Evolutionary conservation across 2,329 filamentous ascomycete genomes (phyloP).

Genomic region (Trichophyton verrucosum): DNA sequence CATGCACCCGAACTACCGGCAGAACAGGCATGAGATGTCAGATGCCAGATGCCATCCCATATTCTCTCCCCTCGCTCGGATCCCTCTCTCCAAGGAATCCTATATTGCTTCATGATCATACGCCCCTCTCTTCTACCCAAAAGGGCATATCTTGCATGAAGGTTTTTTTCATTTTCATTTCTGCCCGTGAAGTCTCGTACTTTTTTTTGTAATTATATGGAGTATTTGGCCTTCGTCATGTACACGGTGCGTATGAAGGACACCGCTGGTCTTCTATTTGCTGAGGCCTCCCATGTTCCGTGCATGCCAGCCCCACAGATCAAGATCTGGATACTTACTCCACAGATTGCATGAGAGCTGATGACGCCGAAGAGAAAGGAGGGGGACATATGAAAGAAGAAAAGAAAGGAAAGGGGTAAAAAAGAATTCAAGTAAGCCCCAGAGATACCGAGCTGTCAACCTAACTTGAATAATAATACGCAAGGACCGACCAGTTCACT

Average conservation of each 20-base stretch:
- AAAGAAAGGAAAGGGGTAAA: neutral
- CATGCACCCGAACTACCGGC: neutral
- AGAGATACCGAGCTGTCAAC: neutral
- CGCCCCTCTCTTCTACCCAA: neutral
- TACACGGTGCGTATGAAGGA: neutral
- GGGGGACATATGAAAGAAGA: neutral
- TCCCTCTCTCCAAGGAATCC: neutral
- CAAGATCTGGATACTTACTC: neutral
- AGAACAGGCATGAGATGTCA: neutral
- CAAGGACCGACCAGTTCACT: neutral
- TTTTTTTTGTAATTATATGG: neutral
- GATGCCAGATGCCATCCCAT: neutral
- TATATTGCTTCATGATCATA: neutral
- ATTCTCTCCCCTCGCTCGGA: neutral
- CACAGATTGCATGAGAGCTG: neutral
- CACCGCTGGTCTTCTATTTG: neutral
- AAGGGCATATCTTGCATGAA: neutral
- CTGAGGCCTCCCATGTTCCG: neutral
- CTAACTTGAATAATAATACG: neutral
- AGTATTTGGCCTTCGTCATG: neutral
- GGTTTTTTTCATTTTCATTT: neutral
- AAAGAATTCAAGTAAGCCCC: neutral
- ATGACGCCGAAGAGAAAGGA: neutral
- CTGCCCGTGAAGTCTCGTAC: neutral
- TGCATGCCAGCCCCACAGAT: conserved; percentile 1